Evolutionary conservation across 305 asterid species (phyloP).

Genomic region (Withania somnifera): DNA sequence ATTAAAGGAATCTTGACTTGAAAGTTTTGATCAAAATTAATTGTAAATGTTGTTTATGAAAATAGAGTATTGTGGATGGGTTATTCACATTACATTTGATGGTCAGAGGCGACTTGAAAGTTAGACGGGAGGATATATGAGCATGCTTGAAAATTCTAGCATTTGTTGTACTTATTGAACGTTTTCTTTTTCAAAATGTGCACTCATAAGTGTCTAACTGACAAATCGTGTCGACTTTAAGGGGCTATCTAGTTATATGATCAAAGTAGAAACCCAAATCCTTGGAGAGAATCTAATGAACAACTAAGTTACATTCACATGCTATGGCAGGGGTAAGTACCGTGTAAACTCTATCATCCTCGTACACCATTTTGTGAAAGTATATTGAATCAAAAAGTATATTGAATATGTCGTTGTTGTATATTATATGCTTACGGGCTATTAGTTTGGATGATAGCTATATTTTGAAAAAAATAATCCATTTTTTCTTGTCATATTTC

Average conservation of each 20-base stretch:
- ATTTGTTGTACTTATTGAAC: not conserved
- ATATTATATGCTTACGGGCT: too few relatives aligned
- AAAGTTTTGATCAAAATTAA: not conserved
- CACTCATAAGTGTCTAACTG: not conserved
- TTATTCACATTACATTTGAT: too few relatives aligned
- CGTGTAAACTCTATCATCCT: too few relatives aligned
- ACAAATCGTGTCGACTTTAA: not conserved
- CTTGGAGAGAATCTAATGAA: not conserved
- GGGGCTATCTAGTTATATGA: not conserved
- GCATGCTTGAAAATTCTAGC: not conserved
- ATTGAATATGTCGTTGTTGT: too few relatives aligned
- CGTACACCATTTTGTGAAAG: too few relatives aligned
- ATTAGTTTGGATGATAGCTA: too few relatives aligned
- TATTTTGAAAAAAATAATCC: too few relatives aligned
- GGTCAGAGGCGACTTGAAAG: too few relatives aligned
- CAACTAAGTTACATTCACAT: too few relatives aligned
- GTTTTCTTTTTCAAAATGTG: not conserved
- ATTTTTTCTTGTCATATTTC: too few relatives aligned
- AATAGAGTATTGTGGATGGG: not conserved
- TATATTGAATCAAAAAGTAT: too few relatives aligned
- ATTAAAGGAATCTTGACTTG: constrained; percentile 48
- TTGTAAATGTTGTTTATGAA: not conserved
- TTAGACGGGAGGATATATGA: not conserved
- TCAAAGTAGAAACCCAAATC: not conserved
- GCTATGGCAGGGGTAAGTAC: too few relatives aligned